Evolutionary conservation across 768 basidiomycete genomes (phyloP).

Genomic region (Boletus tomentosulus): DNA sequence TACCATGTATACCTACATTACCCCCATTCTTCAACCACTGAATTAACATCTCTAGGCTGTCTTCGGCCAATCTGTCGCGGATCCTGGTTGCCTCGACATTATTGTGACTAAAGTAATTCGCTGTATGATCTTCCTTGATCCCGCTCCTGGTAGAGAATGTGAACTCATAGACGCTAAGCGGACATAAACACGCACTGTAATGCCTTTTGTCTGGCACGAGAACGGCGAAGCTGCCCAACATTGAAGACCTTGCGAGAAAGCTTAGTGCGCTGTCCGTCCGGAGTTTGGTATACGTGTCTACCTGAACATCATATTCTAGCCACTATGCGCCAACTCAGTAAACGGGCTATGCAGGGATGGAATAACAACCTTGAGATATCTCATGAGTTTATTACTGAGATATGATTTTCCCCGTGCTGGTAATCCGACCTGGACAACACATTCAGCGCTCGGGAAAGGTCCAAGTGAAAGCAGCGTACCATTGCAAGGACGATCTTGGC

Average conservation of each 20-base stretch:
- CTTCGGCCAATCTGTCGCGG: slow-evolving; percentile 81
- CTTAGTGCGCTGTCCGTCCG: not conserved
- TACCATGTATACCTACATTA: slow-evolving; percentile 97
- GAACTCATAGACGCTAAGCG: not conserved
- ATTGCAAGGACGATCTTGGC: slow-evolving; percentile 98
- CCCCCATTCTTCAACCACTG: slow-evolving; percentile 93
- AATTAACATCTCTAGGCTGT: slow-evolving; percentile 93
- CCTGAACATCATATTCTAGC: slow-evolving; percentile 97
- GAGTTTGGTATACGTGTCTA: slow-evolving; percentile 21
- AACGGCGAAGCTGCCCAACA: slow-evolving; percentile 89
- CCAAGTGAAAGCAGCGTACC: slow-evolving; percentile 42
- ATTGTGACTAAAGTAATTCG: slow-evolving; percentile 83
- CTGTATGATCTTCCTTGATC: slow-evolving; percentile 86
- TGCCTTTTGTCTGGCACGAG: slow-evolving; percentile 78
- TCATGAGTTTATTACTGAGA: slow-evolving; percentile 94
- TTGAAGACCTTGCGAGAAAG: slow-evolving; percentile 76
- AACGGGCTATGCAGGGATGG: not conserved
- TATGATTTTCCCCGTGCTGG: slow-evolving; percentile 99
- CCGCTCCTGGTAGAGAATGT: slow-evolving; percentile 51
- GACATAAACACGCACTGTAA: slow-evolving; percentile 47
- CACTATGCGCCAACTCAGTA: slow-evolving; percentile 53
- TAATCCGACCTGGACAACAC: slow-evolving; percentile 69
- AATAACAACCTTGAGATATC: slow-evolving; percentile 79
- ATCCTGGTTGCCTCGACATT: slow-evolving; percentile 73
- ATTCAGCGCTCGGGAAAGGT: not conserved